A percentile compares a stretch with the other conserved stretches of the same genome.
Evolutionary conservation across 108 stramenopile genomes (phyloP).

Genomic region (Aurantiochytrium sp.): DNA sequence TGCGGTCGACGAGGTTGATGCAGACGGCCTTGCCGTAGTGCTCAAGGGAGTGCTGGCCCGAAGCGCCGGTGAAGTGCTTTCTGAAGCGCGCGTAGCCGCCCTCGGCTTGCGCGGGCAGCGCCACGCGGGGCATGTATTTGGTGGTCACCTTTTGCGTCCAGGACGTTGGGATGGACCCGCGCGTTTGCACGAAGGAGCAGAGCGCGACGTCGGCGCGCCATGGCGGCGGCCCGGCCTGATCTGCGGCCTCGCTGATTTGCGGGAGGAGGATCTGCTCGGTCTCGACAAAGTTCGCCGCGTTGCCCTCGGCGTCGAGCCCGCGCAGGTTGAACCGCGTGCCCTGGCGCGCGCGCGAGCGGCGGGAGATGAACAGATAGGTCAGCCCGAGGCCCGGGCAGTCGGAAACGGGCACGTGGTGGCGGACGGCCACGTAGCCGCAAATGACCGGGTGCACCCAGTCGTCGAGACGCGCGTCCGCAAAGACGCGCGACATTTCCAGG

Average conservation of each 20-base stretch:
- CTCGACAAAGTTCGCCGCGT: slow-evolving; percentile 89
- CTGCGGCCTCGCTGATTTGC: neutral
- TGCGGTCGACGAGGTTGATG: slow-evolving; percentile 86
- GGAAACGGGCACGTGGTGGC: slow-evolving; percentile 45
- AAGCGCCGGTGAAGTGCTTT: slow-evolving; percentile 54
- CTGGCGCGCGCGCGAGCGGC: slow-evolving; percentile 77
- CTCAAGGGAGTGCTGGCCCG: slow-evolving; percentile 52
- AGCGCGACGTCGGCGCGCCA: slow-evolving; percentile 9
- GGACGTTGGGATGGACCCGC: slow-evolving; percentile 85
- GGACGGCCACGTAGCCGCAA: slow-evolving; percentile 80
- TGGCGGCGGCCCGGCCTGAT: neutral
- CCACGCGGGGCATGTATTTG: slow-evolving; percentile 78
- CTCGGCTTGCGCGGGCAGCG: slow-evolving; percentile 71
- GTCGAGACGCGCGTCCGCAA: slow-evolving; percentile 56
- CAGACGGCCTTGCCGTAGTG: slow-evolving; percentile 54
- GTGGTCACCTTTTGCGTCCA: slow-evolving; percentile 86
- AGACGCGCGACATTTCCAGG: slow-evolving; percentile 61
- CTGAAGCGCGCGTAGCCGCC: slow-evolving; percentile 68
- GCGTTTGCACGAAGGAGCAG: slow-evolving; percentile 69
- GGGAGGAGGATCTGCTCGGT: slow-evolving; percentile 79
- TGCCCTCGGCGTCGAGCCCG: slow-evolving; percentile 79
- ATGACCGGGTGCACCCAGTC: slow-evolving; percentile 71
- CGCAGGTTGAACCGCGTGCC: slow-evolving; percentile 88
- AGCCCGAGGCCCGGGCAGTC: slow-evolving; percentile 41
- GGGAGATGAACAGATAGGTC: slow-evolving; percentile 73